Percentiles rank a stretch among this genome's conserved stretches.
Conservation (phyloP, 345 rosid genomes). For the Aquilaria yunnanensis region DNA sequence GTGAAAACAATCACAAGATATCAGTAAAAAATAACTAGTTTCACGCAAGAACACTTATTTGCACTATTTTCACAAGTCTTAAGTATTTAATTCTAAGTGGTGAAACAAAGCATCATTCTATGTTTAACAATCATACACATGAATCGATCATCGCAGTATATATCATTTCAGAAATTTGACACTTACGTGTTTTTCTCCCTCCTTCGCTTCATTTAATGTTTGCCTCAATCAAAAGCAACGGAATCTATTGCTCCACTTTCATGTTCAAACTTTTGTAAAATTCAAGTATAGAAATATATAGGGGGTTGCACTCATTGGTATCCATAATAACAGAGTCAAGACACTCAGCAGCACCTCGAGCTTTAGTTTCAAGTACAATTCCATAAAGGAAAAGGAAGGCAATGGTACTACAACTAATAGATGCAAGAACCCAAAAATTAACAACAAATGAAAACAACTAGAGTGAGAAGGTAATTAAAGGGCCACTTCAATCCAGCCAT, state of each 20-base stretch:
- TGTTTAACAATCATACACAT: too few relatives aligned
- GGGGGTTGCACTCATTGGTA: slow-evolving; percentile 81
- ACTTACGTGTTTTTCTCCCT: slow-evolving; percentile 87
- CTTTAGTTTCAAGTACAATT: too few relatives aligned
- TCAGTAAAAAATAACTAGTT: background rate
- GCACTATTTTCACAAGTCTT: too few relatives aligned
- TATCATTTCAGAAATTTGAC: slow-evolving; percentile 3
- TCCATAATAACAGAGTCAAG: slow-evolving; percentile 96
- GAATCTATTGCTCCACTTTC: slow-evolving; percentile 87
- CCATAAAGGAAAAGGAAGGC: too few relatives aligned
- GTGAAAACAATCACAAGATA: background rate
- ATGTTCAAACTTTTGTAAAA: slow-evolving; percentile 77
- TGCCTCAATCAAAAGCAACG: slow-evolving; percentile 93
- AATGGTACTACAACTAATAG: too few relatives aligned
- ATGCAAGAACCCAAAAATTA: too few relatives aligned
- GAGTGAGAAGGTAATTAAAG: too few relatives aligned
- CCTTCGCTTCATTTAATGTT: slow-evolving; percentile 93
- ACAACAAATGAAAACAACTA: too few relatives aligned
- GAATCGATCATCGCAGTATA: too few relatives aligned
- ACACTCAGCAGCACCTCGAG: slow-evolving; percentile 36
- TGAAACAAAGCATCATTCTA: too few relatives aligned
- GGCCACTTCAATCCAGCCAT: too few relatives aligned
- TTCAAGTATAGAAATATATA: slow-evolving; percentile 64
- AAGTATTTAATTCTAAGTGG: too few relatives aligned
- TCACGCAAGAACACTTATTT: background rate